A percentile compares a stretch with the other conserved stretches of the same genome.
Conservation (phyloP, 768 basidiomycete species). For the Chalciporus pseudorubinellus region DNA sequence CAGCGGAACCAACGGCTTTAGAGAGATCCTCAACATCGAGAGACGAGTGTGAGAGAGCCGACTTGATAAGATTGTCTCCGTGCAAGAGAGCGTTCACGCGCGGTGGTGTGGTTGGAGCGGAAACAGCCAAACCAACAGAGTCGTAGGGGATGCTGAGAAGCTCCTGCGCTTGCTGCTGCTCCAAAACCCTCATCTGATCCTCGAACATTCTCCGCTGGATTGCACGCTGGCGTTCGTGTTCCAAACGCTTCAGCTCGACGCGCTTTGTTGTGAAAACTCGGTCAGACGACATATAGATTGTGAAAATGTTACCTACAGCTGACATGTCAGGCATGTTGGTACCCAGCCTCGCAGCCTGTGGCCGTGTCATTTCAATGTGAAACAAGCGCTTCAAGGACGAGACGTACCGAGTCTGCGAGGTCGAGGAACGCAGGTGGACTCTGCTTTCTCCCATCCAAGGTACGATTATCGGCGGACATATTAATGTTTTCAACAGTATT, state of each 20-base stretch:
- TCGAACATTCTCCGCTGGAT: constrained; percentile 90
- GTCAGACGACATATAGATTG: constrained; percentile 1
- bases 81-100: constrained; percentile 71
- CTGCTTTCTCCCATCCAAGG: constrained; percentile 73
- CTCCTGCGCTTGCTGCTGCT: constrained; percentile 87
- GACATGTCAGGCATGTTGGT: constrained; percentile 86
- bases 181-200: constrained; percentile 92
- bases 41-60: constrained; percentile 46
- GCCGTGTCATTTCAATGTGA: constrained; percentile 4
- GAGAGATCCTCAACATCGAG: constrained; percentile 64
- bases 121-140: constrained; percentile 67
- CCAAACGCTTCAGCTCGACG: constrained; percentile 83
- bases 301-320: constrained; percentile 53
- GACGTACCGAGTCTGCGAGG: constrained; percentile 86
- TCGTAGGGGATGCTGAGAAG: constrained; percentile 75
- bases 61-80: constrained; percentile 48
- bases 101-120: constrained; percentile 85
- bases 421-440: constrained; percentile 92
- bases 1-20: constrained; percentile 64
- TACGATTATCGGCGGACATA: constrained; percentile 68
- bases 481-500: constrained; percentile 69
- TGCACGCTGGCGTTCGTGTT: constrained; percentile 83
- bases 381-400: constrained; percentile 8
- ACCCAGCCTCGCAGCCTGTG: constrained; percentile 77
- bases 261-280: constrained; percentile 45